Conservation (phyloP, 768 basidiomycete genomes). For the Auriscalpium orientale region DNA sequence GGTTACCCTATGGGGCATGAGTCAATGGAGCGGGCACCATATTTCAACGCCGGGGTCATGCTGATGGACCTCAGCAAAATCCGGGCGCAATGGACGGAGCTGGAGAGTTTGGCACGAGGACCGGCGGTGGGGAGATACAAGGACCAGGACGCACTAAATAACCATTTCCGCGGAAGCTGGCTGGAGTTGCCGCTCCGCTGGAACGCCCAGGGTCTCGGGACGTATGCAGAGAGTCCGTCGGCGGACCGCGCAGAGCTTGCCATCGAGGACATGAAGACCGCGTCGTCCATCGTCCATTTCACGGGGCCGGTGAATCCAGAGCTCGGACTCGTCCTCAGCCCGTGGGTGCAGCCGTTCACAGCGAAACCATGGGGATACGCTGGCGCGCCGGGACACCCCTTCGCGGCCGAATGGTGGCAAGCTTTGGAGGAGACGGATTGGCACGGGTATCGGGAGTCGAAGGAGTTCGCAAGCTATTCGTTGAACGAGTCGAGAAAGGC, state of each 20-base stretch:
- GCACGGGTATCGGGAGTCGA: slow-evolving; percentile 22
- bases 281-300: slow-evolving; percentile 44
- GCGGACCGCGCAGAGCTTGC: slow-evolving; percentile 24
- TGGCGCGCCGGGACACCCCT: slow-evolving; percentile 45
- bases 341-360: slow-evolving; percentile 43
- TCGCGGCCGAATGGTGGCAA: slow-evolving; percentile 39
- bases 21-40: slow-evolving; percentile 24
- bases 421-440: slow-evolving; percentile 33
- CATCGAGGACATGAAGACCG: slow-evolving; percentile 30
- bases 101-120: slow-evolving; percentile 20
- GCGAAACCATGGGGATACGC: slow-evolving; percentile 55
- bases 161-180: slow-evolving; percentile 38
- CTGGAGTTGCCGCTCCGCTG: slow-evolving; percentile 33
- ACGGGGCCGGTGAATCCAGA: slow-evolving; percentile 47
- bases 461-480: not conserved
- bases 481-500: not conserved
- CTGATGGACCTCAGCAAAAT: slow-evolving; percentile 39
- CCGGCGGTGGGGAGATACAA: slow-evolving; percentile 26
- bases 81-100: slow-evolving; percentile 20
- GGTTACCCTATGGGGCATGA: slow-evolving; percentile 43
- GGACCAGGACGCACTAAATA: slow-evolving; percentile 49
- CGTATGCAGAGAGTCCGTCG: slow-evolving; percentile 34
- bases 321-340: slow-evolving; percentile 38
- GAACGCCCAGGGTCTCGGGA: slow-evolving; percentile 54
- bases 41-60: slow-evolving; percentile 53